A percentile compares a stretch with the other conserved stretches of the same genome.
These are phyloP conservation scores for Podaxis sp. DNA, from an alignment of 768 basidiomycete species.

Conservation along the genomic window DNA sequence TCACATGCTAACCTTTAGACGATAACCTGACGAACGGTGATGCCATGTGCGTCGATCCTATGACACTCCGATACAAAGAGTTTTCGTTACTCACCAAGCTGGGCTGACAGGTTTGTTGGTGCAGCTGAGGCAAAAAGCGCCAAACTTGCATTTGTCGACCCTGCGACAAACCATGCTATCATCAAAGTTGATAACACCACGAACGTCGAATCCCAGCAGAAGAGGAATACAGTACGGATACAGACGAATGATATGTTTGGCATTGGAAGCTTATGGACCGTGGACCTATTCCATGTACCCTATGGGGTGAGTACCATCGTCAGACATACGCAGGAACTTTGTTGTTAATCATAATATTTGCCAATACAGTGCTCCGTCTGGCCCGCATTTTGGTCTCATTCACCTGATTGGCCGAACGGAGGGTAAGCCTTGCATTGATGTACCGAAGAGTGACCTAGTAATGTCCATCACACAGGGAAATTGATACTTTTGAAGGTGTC, in stretches of 20 bases:
- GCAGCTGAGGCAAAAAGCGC: constrained; percentile 40
- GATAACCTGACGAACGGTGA: constrained; percentile 75
- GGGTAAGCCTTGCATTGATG: constrained; percentile 33
- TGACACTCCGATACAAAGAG: not conserved
- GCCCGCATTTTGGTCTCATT: constrained; percentile 66
- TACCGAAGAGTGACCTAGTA: not conserved
- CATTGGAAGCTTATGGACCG: constrained; percentile 63
- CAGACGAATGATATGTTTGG: constrained; percentile 52
- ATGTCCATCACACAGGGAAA: constrained; percentile 39
- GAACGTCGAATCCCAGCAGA: constrained; percentile 47
- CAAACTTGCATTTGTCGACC: constrained; percentile 62
- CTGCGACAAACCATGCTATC: constrained; percentile 66
- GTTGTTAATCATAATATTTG: not conserved
- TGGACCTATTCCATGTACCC: constrained; percentile 65
- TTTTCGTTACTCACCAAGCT: not conserved
- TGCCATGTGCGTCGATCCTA: constrained; percentile 37
- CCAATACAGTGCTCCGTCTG: constrained; percentile 61
- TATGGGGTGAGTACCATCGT: constrained; percentile 49
- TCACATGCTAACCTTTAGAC: constrained; percentile 31
- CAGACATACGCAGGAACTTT: not conserved
- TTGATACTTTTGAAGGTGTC: constrained; percentile 82
- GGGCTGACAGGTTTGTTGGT: constrained; percentile 61
- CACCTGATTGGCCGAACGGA: constrained; percentile 59
- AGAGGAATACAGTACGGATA: constrained; percentile 71
- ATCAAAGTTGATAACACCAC: constrained; percentile 76